phyloP scores from a whole-genome alignment of 1,284 basidiomycete species.

The Ganoderma lingzhi region DNA sequence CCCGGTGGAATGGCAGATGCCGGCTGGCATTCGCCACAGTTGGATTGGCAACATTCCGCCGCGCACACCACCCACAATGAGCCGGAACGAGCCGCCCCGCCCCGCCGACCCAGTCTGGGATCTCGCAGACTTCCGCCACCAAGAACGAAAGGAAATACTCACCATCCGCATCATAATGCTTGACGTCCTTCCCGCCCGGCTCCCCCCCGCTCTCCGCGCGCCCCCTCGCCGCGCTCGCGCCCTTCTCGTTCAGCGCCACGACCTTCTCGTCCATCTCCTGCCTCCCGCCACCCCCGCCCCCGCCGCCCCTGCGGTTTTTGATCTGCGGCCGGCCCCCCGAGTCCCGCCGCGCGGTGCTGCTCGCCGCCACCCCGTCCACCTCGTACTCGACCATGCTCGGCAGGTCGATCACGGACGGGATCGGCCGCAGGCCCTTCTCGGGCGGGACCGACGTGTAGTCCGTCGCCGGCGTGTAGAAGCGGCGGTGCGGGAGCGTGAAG shows the following conservation, averaged over 20 bases:
- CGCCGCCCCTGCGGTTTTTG: conserved; percentile 29
- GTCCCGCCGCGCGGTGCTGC: conserved; percentile 20
- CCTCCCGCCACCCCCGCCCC: conserved; percentile 7
- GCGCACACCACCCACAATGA: too few species aligned
- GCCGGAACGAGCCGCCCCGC: too few species aligned
- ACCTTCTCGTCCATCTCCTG: conserved; percentile 22
- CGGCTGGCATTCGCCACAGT: too few species aligned
- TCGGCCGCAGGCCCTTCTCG: conserved; percentile 68
- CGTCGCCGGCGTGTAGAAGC: conserved; percentile 90
- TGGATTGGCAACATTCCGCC: too few species aligned
- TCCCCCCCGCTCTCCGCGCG: conserved; percentile 39
- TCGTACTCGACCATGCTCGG: conserved; percentile 52
- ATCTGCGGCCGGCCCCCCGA: conserved; percentile 23
- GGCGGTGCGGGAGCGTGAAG: conserved; percentile 75
- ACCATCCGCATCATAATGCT: conserved; percentile 91
- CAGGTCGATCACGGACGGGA: conserved; percentile 89
- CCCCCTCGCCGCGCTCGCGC: conserved; percentile 37
- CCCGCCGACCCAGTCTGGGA: too few species aligned
- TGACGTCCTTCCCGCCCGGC: conserved; percentile 49
- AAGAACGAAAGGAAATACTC: conserved; percentile 36
- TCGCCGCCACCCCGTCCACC: conserved; percentile 38
- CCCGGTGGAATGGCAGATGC: too few species aligned
- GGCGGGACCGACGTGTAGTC: conserved; percentile 79
- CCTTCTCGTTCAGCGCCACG: conserved; percentile 16
- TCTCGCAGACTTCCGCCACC: too few species aligned